These are phyloP conservation scores for Phaeoacremonium minimum DNA, from an alignment of 2,329 filamentous ascomycete genomes.

Conservation along the genomic window DNA sequence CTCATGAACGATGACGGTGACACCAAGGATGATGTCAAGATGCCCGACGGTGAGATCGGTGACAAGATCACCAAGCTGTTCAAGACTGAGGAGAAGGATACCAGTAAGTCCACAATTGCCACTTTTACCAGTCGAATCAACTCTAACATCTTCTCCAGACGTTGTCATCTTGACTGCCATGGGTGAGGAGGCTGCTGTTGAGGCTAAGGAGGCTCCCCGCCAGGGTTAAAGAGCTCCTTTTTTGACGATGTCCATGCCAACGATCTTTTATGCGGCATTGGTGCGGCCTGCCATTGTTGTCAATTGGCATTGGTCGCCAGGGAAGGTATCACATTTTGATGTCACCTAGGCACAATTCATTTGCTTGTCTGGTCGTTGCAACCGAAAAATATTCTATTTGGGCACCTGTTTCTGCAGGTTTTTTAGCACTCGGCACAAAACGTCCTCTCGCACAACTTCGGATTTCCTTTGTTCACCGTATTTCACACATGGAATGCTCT, in stretches of 20 bases:
- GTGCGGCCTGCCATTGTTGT: not conserved
- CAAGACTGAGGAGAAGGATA: slow-evolving; percentile 81
- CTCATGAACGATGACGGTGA: slow-evolving; percentile 84
- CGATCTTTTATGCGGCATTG: not conserved
- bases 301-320: not conserved
- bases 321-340: not conserved
- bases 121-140: no score
- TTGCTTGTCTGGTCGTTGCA: not conserved
- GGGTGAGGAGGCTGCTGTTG: slow-evolving; percentile 89
- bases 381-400: slow-evolving; percentile 1
- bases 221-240: slow-evolving; percentile 19
- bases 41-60: slow-evolving; percentile 85
- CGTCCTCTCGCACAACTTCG: not conserved
- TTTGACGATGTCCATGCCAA: not conserved
- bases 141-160: slow-evolving; percentile 55
- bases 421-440: slow-evolving; percentile 1
- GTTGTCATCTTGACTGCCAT: slow-evolving; percentile 92
- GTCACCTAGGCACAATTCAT: not conserved
- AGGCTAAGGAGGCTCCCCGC: slow-evolving; percentile 85
- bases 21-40: slow-evolving; percentile 91
- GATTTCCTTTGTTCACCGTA: not conserved
- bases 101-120: slow-evolving; percentile 61
- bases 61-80: slow-evolving; percentile 82
- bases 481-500: not conserved
- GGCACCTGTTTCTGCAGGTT: not conserved